Evolutionary conservation across 192 early-diverging fungal species (phyloP).

Genomic region (Haplosporangium gracile): DNA sequence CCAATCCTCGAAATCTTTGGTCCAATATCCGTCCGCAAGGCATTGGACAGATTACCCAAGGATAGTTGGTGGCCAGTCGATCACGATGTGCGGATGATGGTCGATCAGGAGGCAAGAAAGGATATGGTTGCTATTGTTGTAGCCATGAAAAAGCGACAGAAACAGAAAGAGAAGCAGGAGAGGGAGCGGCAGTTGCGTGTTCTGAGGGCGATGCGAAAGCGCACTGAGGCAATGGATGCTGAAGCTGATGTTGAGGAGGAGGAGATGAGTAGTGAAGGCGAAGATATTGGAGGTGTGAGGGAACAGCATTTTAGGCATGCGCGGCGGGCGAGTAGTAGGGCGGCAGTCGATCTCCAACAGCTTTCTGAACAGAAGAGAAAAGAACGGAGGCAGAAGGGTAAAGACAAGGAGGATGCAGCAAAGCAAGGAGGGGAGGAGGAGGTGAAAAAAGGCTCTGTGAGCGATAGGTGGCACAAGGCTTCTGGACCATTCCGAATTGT

Average conservation of each 20-base stretch:
- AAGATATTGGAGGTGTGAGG: background rate
- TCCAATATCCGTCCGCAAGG: constrained; percentile 37
- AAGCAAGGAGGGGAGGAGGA: background rate
- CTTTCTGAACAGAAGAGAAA: background rate
- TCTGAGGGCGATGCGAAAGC: background rate
- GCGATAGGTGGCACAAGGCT: background rate
- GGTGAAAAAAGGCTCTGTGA: background rate
- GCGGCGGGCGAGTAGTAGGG: background rate
- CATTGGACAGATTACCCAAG: constrained; percentile 37
- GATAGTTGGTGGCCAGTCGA: constrained; percentile 55
- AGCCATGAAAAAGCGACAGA: constrained; percentile 8
- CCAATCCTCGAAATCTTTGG: constrained; percentile 35
- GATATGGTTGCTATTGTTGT: constrained; percentile 25
- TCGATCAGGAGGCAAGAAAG: constrained; percentile 33
- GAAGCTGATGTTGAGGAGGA: background rate
- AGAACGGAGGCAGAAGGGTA: background rate
- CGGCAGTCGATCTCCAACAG: background rate
- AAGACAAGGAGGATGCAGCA: background rate
- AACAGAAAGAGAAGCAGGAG: background rate
- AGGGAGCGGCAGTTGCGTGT: background rate
- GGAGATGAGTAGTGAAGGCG: background rate
- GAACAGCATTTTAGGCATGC: background rate
- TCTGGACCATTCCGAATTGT: background rate
- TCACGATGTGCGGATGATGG: constrained; percentile 22
- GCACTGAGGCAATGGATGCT: background rate